phyloP scores from a whole-genome alignment of 2,329 filamentous ascomycete species.

The Esteya vermicola region DNA sequence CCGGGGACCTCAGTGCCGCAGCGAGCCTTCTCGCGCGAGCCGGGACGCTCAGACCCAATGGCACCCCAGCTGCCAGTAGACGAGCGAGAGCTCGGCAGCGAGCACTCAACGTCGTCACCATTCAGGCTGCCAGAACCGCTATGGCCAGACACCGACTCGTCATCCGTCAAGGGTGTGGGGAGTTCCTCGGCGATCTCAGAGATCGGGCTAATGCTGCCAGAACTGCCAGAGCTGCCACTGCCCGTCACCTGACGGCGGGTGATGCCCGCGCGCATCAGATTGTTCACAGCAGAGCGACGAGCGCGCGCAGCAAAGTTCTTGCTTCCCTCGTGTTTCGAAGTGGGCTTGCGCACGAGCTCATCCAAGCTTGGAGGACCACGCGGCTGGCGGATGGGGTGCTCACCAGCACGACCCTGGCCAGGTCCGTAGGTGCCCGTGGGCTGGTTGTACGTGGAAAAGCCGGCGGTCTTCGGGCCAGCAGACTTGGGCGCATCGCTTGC shows the following conservation, averaged over 20 bases:
- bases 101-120: constrained; percentile 50
- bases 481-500: constrained; percentile 36
- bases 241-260: constrained; percentile 69
- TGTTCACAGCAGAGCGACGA: constrained; percentile 81
- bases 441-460: constrained; percentile 63
- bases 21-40: constrained; percentile 49
- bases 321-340: constrained; percentile 86
- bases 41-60: constrained; percentile 76
- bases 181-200: constrained; percentile 62
- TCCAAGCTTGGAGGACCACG: constrained; percentile 84
- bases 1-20: constrained; percentile 51
- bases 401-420: constrained; percentile 81
- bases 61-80: constrained; percentile 62
- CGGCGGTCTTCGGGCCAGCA: constrained; percentile 61
- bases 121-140: constrained; percentile 70
- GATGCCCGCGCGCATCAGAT: constrained; percentile 77
- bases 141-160: constrained; percentile 59
- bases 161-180: constrained; percentile 57
- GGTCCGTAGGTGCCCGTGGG: constrained; percentile 74
- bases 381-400: constrained; percentile 87
- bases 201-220: constrained; percentile 74
- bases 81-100: constrained; percentile 60
- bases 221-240: constrained; percentile 52
- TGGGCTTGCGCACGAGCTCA: constrained; percentile 79
- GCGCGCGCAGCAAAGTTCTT: constrained; percentile 94